Conservation (phyloP, 75 land plant genomes). For the Ceratopteris richardii region DNA sequence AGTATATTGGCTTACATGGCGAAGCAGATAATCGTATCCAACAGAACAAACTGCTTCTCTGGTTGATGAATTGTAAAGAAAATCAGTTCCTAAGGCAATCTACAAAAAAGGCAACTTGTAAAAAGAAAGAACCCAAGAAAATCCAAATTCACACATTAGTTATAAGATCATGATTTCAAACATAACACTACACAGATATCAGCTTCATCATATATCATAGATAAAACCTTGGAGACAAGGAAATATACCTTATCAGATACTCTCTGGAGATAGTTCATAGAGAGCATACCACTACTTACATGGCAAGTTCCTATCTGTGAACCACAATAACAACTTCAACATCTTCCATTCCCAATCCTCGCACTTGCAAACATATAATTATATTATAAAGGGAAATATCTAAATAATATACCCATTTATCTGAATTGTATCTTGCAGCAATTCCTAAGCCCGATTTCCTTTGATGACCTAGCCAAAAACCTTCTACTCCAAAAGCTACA, state of each 20-base stretch:
- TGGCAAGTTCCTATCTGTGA: slow-evolving; percentile 89
- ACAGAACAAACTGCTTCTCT: slow-evolving; percentile 77
- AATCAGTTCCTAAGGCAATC: slow-evolving; percentile 92
- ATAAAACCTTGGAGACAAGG: no score
- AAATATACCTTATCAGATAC: slow-evolving; percentile 86
- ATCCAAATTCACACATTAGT: no score
- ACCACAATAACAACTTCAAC: no score
- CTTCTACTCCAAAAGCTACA: slow-evolving; percentile 83
- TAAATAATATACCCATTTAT: slow-evolving; percentile 60
- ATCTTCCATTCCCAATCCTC: no score
- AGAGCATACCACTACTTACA: slow-evolving; percentile 90
- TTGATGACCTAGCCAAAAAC: slow-evolving; percentile 97
- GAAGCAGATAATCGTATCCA: slow-evolving; percentile 93
- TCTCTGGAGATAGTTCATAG: slow-evolving; percentile 89
- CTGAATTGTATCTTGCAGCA: slow-evolving; percentile 87
- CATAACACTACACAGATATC: no score
- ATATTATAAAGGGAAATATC: slow-evolving; percentile 2
- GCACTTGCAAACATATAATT: no score
- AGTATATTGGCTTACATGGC: slow-evolving; percentile 56
- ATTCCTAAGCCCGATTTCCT: slow-evolving; percentile 90
- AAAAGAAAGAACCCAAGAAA: neutral
- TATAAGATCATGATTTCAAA: no score
- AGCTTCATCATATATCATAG: no score
- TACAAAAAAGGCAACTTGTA: slow-evolving; percentile 9
- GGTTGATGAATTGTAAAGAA: slow-evolving; percentile 78